Conservation (phyloP, 805 yeast species). For the Yarrowia bubula region DNA sequence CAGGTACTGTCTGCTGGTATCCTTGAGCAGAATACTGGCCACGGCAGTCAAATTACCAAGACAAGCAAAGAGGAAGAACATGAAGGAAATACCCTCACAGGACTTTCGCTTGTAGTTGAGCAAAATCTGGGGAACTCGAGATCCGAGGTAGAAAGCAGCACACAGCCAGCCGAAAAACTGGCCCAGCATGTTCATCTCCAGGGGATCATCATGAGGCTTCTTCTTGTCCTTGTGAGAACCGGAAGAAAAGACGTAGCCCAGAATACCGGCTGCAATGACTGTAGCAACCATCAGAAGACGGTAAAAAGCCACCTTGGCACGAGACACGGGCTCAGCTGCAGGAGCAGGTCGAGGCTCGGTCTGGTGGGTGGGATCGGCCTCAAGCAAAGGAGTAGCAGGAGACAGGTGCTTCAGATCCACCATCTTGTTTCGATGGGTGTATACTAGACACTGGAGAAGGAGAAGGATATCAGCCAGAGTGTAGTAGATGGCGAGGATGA, state of each 20-base stretch:
- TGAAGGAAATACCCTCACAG: conserved; percentile 90
- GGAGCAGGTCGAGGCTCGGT: conserved; percentile 18
- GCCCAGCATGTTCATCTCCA: conserved; percentile 71
- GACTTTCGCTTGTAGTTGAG: conserved; percentile 83
- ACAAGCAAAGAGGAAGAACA: conserved; percentile 93
- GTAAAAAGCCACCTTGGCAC: conserved; percentile 32
- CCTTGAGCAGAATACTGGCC: conserved; percentile 74
- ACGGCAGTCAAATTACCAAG: conserved; percentile 91
- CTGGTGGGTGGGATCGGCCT: conserved; percentile 52
- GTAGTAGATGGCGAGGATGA: conserved; percentile 85
- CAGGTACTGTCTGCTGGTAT: conserved; percentile 65
- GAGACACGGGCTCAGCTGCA: conserved; percentile 22
- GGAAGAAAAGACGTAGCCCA: conserved; percentile 82
- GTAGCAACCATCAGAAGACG: conserved; percentile 54
- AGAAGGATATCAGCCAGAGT: conserved; percentile 86
- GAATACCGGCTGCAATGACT: conserved; percentile 73
- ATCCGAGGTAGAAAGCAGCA: conserved; percentile 59
- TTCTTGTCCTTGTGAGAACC: conserved; percentile 45
- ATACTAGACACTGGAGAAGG: conserved; percentile 76
- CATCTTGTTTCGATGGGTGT: conserved; percentile 57
- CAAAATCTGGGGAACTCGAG: conserved; percentile 88
- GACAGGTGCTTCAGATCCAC: conserved; percentile 78
- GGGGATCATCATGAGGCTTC: conserved; percentile 40
- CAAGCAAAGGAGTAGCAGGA: conserved; percentile 83
- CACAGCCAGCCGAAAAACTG: conserved; percentile 78